These are phyloP conservation scores for Trichoderma sp. DNA, from an alignment of 2,329 filamentous ascomycete genomes.

Conservation along the genomic window DNA sequence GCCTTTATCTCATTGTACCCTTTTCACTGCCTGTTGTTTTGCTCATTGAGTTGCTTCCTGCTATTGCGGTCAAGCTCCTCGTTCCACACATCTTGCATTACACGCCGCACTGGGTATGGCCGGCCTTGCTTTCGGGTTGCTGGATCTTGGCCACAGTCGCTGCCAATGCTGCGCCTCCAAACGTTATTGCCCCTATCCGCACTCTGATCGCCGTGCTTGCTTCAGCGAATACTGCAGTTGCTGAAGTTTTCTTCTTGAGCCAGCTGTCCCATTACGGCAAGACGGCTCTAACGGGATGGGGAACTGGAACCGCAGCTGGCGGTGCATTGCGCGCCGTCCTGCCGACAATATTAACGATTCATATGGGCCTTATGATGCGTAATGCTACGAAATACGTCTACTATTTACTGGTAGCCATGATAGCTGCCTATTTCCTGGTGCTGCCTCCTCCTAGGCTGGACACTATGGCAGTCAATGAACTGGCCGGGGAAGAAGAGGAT, in stretches of 20 bases:
- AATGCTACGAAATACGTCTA: neutral
- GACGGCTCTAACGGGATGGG: slow-evolving; percentile 39
- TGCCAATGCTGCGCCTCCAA: slow-evolving; percentile 28
- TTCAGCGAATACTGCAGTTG: slow-evolving; percentile 33
- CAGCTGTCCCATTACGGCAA: slow-evolving; percentile 34
- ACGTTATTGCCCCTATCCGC: slow-evolving; percentile 35
- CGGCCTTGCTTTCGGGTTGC: slow-evolving; percentile 29
- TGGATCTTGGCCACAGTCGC: slow-evolving; percentile 27
- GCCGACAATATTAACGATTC: neutral
- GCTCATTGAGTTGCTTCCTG: slow-evolving; percentile 29
- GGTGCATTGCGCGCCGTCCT: slow-evolving; percentile 22
- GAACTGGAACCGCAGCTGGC: slow-evolving; percentile 36
- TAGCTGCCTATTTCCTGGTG: neutral
- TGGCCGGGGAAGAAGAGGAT: neutral
- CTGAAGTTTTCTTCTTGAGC: slow-evolving; percentile 37
- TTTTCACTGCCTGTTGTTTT: neutral
- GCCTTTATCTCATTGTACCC: slow-evolving; percentile 7
- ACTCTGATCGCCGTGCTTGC: slow-evolving; percentile 34
- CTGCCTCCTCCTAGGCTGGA: neutral
- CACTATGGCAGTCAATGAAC: neutral
- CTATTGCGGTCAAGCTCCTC: slow-evolving; percentile 32
- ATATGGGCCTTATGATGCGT: neutral
- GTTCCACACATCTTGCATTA: slow-evolving; percentile 33
- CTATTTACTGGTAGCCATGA: neutral
- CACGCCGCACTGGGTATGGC: slow-evolving; percentile 33